Conservation (phyloP, 108 stramenopile species). For the Seminavis robusta region DNA sequence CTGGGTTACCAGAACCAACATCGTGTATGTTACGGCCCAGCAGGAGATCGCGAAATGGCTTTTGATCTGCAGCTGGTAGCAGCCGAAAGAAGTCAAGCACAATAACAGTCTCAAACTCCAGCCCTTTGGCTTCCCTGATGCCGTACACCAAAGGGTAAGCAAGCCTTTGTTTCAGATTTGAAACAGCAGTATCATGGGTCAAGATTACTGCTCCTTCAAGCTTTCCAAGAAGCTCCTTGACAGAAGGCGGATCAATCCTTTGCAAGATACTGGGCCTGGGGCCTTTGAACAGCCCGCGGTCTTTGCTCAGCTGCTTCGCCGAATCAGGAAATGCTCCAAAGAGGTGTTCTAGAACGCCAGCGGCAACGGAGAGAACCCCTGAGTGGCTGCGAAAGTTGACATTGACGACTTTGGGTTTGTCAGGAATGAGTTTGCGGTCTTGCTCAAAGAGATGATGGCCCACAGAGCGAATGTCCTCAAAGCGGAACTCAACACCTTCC, state of each 20-base stretch:
- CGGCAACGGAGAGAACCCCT: slow-evolving; percentile 48
- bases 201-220: slow-evolving; percentile 27
- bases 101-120: slow-evolving; percentile 56
- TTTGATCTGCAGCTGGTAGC: slow-evolving; percentile 34
- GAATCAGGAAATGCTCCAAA: slow-evolving; percentile 35
- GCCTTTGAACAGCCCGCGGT: slow-evolving; percentile 45
- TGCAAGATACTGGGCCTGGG: slow-evolving; percentile 46
- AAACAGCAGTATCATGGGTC: slow-evolving; percentile 30
- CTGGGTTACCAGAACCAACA: slow-evolving; percentile 14
- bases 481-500: slow-evolving; percentile 59
- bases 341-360: slow-evolving; percentile 27
- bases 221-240: slow-evolving; percentile 12
- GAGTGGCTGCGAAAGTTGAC: slow-evolving; percentile 55
- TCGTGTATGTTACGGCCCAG: slow-evolving; percentile 19
- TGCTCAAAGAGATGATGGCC: slow-evolving; percentile 27
- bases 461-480: slow-evolving; percentile 53
- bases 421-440: slow-evolving; percentile 23
- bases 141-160: slow-evolving; percentile 40
- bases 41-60: slow-evolving; percentile 40
- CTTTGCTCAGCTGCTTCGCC: slow-evolving; percentile 37
- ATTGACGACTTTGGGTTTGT: slow-evolving; percentile 43
- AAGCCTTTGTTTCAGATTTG: slow-evolving; percentile 1
- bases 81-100: slow-evolving; percentile 51
- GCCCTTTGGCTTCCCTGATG: slow-evolving; percentile 49
- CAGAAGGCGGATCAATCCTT: slow-evolving; percentile 13